Evolutionary conservation across 108 stramenopile genomes (phyloP), one percentile per base, ranked within the genome.

Genomic region (Schizochytrium sp.): DNA sequence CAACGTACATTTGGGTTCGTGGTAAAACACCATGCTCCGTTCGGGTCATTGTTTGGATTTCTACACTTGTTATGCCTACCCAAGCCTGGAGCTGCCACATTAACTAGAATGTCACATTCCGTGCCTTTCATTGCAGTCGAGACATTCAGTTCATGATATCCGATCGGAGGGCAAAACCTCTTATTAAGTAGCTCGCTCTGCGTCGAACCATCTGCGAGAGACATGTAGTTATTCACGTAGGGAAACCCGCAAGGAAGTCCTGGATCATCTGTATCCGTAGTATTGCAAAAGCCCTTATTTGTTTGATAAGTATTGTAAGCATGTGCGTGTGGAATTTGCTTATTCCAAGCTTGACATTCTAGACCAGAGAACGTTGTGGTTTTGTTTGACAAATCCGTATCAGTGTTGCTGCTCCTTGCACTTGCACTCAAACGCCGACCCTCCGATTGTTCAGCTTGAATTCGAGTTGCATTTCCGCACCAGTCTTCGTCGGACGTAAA

Each of bases 11-110:
- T 13, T 5, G 76, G 76, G 47, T 83, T 53, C 13, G 5, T 42
- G 10, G 76, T 83, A 40, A 83, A 83, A 53, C 76, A 83, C 76
- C 76, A 83, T 38, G 76, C 17, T 8, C 76, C 76, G 10, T 53
- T 53, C 5, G 76, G 76, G 17, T 47, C 76, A 5, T 42, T 53
- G 40, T 83, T 53, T 50, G 76, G 76, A 42, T 83, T 83, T 5
- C 76, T 17, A 40, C 76, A 83, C 76, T 40, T 83, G 76, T 83
- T 83, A 40, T 83, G 76, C 17, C 53, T 17, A 10, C 76, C 76
- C 50, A 83, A 28, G 17, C 15, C 3, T 5, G 76, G 0, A 17
- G 47, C 47, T 2, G 17, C 40, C 0, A 17, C 50, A 19, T 53
- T 17, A 10, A 83, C 28, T 1, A n/a, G 28, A 38, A 17, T 49